Conservation (phyloP, 352 stramenopile genomes). For the Globisporangium takayamanum region DNA sequence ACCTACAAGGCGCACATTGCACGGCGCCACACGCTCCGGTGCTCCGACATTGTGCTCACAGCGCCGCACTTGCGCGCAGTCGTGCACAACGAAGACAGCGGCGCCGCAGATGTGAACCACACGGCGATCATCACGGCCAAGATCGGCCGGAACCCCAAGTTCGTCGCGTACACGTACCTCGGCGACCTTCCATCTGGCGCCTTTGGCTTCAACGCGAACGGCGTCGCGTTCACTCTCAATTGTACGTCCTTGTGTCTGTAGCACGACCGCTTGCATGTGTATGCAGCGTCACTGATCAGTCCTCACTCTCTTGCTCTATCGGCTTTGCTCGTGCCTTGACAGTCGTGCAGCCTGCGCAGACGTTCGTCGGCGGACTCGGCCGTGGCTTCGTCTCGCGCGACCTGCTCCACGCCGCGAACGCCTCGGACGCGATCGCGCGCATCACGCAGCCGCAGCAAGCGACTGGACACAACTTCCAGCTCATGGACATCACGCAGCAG, state of each 20-base stretch:
- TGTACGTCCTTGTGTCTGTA: constrained; percentile 28
- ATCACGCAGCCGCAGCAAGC: constrained; percentile 46
- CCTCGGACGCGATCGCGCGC: constrained; percentile 42
- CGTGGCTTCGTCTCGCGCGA: constrained; percentile 68
- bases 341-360: constrained; percentile 66
- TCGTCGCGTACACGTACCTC: constrained; percentile 70
- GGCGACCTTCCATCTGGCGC: constrained; percentile 63
- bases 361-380: constrained; percentile 48
- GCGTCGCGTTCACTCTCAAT: constrained; percentile 72
- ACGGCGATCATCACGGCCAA: constrained; percentile 57
- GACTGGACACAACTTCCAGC: constrained; percentile 70
- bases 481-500: constrained; percentile 45
- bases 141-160: constrained; percentile 42
- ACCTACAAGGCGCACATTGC: constrained; percentile 20
- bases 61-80: constrained; percentile 35
- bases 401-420: constrained; percentile 33
- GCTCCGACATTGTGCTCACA: constrained; percentile 65
- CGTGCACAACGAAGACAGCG: constrained; percentile 68
- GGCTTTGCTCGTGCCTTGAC: neutral
- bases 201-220: constrained; percentile 66
- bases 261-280: neutral
- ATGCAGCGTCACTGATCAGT: neutral
- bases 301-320: neutral
- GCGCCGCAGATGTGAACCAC: constrained; percentile 44
- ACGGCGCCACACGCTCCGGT: constrained; percentile 30